Evolutionary conservation across 1,139 yeast genomes (phyloP).

Genomic region (Debaryomyces subglobosus): DNA sequence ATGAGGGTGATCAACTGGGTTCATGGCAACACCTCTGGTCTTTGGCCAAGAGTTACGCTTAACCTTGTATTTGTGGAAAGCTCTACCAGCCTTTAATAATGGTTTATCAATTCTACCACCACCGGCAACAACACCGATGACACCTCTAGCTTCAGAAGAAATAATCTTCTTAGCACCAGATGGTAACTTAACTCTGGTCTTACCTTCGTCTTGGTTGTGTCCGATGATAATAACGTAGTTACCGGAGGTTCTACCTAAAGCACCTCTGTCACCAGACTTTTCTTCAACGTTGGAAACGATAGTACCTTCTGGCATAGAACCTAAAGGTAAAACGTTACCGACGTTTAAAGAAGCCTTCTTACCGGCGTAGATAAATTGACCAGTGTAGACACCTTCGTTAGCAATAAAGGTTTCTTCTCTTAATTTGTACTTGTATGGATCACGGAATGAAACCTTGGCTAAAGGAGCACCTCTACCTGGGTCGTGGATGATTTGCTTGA

Average conservation of each 20-base stretch:
- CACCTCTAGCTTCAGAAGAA: constrained; percentile 98
- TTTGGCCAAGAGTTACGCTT: constrained; percentile 99
- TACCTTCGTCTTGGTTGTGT: constrained; percentile 98
- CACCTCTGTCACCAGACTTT: constrained; percentile 99
- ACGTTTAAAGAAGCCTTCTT: constrained; percentile 96
- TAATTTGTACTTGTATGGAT: constrained; percentile 97
- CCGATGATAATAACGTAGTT: constrained; percentile 98
- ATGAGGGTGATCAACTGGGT: constrained; percentile 99
- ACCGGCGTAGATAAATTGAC: constrained; percentile 99
- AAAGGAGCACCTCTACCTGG: constrained; percentile 99
- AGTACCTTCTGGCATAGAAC: constrained; percentile 99
- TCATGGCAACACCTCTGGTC: constrained; percentile 99
- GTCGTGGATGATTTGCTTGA: constrained; percentile 97
- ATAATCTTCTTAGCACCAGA: constrained; percentile 98
- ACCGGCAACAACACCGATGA: constrained; percentile 99
- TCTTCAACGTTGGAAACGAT: constrained; percentile 98
- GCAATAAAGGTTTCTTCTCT: constrained; percentile 99
- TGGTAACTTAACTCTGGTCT: constrained; percentile 98
- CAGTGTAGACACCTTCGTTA: constrained; percentile 99
- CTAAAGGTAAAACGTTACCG: constrained; percentile 97
- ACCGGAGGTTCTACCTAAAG: constrained; percentile 99
- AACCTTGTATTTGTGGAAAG: constrained; percentile 98
- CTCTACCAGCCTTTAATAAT: constrained; percentile 99
- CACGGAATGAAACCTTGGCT: constrained; percentile 99
- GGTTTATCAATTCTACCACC: constrained; percentile 99